phyloP scores from a whole-genome alignment of 2,329 filamentous ascomycete species.

The Pseudocercospora pini-densiflorae region DNA sequence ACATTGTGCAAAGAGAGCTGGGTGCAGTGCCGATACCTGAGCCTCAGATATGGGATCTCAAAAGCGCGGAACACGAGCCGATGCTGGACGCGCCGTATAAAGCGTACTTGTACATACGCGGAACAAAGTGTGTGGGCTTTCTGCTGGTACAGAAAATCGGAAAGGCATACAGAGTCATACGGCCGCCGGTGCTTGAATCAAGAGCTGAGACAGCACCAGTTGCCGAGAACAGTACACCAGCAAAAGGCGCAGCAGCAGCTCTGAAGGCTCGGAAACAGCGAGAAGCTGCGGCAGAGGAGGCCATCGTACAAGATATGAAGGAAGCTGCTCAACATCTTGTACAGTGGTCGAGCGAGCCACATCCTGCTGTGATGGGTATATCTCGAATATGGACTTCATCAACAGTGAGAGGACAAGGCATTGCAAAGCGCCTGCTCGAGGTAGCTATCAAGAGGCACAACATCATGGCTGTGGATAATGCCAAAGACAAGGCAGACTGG shows the following conservation, averaged over 20 bases:
- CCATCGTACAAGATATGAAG: conserved; percentile 16
- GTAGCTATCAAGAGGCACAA: conserved; percentile 31
- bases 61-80: conserved; percentile 40
- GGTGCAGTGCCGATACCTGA: conserved; percentile 64
- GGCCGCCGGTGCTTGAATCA: conserved; percentile 19
- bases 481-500: not conserved
- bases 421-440: conserved; percentile 63
- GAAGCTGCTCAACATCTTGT: conserved; percentile 28
- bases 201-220: conserved; percentile 19
- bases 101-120: conserved; percentile 65
- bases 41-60: conserved; percentile 58
- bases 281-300: conserved; percentile 19
- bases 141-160: conserved; percentile 66
- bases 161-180: conserved; percentile 58
- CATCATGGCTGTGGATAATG: conserved; percentile 6
- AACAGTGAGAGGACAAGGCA: conserved; percentile 59
- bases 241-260: conserved; percentile 23
- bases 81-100: conserved; percentile 55
- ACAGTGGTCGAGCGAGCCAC: conserved; percentile 23
- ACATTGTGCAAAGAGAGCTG: conserved; percentile 66
- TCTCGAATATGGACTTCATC: conserved; percentile 69
- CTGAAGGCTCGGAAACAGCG: conserved; percentile 32
- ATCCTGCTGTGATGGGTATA: conserved; percentile 61
- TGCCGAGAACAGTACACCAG: conserved; percentile 25
- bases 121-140: conserved; percentile 65